Percentiles rank a stretch among this genome's conserved stretches.
Evolutionary conservation across 495 filamentous ascomycete genomes (phyloP).

Genomic region (Darksidea phi): DNA sequence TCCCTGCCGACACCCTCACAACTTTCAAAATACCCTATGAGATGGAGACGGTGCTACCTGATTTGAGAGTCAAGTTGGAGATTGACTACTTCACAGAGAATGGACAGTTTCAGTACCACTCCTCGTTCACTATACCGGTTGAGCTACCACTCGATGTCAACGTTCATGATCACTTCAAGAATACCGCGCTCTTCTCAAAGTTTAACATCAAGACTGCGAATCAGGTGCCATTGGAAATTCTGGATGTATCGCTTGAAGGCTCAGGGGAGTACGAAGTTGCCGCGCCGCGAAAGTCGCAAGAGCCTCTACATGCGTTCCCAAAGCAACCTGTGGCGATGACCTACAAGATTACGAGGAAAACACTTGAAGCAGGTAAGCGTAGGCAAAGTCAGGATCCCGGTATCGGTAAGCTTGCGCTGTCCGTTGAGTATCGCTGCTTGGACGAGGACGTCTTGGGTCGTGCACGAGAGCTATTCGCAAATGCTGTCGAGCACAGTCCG

Average conservation of each 20-base stretch:
- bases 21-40: conserved; percentile 77
- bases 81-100: conserved; percentile 71
- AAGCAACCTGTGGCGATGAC: conserved; percentile 79
- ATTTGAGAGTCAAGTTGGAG: conserved; percentile 73
- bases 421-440: conserved; percentile 73
- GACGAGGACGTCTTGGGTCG: conserved; percentile 59
- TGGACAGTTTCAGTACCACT: conserved; percentile 69
- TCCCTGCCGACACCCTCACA: conserved; percentile 52
- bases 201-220: conserved; percentile 84
- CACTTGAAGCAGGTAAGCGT: conserved; percentile 13
- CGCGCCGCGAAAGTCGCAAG: conserved; percentile 51
- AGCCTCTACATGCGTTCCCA: conserved; percentile 67
- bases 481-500: conserved; percentile 48
- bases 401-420: conserved; percentile 59
- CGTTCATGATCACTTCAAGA: conserved; percentile 93
- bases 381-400: conserved; percentile 23
- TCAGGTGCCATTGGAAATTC: conserved; percentile 69
- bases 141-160: conserved; percentile 86
- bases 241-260: conserved; percentile 65
- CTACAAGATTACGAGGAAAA: conserved; percentile 64
- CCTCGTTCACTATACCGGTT: conserved; percentile 62
- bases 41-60: conserved; percentile 71
- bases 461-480: conserved; percentile 47
- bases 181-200: conserved; percentile 74
- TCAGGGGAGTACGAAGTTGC: conserved; percentile 68